phyloP scores from a whole-genome alignment of 2,329 filamentous ascomycete genomes.

The Raffaelea albimanens region DNA sequence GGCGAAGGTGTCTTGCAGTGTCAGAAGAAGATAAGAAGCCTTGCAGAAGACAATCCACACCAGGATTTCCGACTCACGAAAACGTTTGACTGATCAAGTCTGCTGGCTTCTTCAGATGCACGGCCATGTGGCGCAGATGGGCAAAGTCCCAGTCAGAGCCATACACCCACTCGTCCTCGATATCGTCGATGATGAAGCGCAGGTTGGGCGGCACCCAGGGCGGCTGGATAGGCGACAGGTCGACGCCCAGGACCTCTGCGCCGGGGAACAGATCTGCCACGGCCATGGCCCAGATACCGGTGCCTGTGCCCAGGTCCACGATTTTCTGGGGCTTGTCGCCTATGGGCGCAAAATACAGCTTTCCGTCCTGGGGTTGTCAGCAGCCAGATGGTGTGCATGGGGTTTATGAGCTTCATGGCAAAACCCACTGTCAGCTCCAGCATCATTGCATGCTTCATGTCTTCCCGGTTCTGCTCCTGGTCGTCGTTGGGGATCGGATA shows the following conservation, averaged over 20 bases:
- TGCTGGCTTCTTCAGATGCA: slow-evolving; percentile 19
- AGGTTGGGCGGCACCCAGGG: slow-evolving; percentile 44
- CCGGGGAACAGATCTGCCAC: slow-evolving; percentile 5
- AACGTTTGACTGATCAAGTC: slow-evolving; percentile 15
- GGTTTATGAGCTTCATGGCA: no score
- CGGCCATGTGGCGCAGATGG: slow-evolving; percentile 37
- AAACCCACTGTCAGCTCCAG: slow-evolving; percentile 18
- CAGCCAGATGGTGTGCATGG: neutral
- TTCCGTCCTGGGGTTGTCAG: slow-evolving; percentile 1
- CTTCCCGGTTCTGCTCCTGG: slow-evolving; percentile 20
- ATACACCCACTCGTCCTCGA: slow-evolving; percentile 45
- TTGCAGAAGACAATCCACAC: no score
- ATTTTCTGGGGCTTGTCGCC: slow-evolving; percentile 15
- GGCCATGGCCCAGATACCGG: slow-evolving; percentile 7
- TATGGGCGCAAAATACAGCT: slow-evolving; percentile 14
- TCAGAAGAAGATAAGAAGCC: no score
- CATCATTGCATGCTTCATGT: slow-evolving; percentile 21
- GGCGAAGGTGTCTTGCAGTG: slow-evolving; percentile 21
- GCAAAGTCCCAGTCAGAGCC: slow-evolving; percentile 47
- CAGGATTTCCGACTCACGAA: no score
- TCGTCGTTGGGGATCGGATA: slow-evolving; percentile 18
- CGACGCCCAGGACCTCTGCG: slow-evolving; percentile 18
- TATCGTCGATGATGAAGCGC: slow-evolving; percentile 43
- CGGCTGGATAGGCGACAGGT: slow-evolving; percentile 30
- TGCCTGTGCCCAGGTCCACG: slow-evolving; percentile 16